These are phyloP conservation scores for Peronospora destructor DNA, from an alignment of 352 stramenopile species.

Conservation along the genomic window DNA sequence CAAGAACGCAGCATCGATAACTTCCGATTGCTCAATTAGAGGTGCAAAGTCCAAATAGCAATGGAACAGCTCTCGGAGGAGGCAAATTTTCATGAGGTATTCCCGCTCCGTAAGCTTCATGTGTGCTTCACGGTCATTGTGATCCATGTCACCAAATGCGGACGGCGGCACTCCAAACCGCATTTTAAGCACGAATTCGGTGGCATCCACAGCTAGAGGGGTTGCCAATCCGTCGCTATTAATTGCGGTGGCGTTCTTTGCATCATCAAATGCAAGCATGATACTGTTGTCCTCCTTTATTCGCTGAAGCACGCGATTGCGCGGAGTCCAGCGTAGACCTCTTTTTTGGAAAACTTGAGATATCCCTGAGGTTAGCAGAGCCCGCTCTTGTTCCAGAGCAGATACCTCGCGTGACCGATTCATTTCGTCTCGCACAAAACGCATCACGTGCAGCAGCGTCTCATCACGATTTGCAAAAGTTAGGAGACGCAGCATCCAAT, in stretches of 20 bases:
- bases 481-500: conserved; percentile 66
- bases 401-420: conserved; percentile 17
- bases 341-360: conserved; percentile 47
- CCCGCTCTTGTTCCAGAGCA: conserved; percentile 23
- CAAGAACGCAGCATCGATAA: conserved; percentile 46
- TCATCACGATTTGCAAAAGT: conserved; percentile 51
- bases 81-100: conserved; percentile 37
- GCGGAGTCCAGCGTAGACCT: conserved; percentile 25
- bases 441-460: conserved; percentile 56
- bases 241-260: background rate
- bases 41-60: conserved; percentile 39
- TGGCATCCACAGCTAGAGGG: conserved; percentile 32
- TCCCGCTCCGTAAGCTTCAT: conserved; percentile 22
- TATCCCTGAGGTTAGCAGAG: conserved; percentile 27
- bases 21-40: conserved; percentile 23
- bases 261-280: conserved; percentile 22
- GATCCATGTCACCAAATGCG: conserved; percentile 8
- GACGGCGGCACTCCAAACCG: conserved; percentile 22
- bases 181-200: conserved; percentile 40
- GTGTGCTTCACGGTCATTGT: conserved; percentile 9
- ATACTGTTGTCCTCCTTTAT: conserved; percentile 11
- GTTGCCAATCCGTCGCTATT: conserved; percentile 5
- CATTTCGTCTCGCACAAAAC: conserved; percentile 49
- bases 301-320: conserved; percentile 14
- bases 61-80: conserved; percentile 42